A percentile compares a stretch with the other conserved stretches of the same genome.
Conservation (phyloP, 768 basidiomycete species). For the Mrakia frigida region DNA sequence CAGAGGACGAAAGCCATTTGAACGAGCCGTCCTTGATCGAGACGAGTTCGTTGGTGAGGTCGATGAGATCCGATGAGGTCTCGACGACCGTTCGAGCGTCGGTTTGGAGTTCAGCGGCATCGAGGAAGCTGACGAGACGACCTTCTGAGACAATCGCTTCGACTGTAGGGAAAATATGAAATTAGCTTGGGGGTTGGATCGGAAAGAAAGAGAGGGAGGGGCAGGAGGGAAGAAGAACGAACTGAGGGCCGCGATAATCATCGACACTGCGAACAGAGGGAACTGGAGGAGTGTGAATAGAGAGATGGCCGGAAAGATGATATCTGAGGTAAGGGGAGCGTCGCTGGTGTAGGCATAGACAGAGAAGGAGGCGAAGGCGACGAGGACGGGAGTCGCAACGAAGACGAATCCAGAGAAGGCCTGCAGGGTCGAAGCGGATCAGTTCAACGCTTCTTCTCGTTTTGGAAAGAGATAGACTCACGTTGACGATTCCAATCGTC, state of each 20-base stretch:
- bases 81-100: conserved; percentile 58
- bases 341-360: conserved; percentile 44
- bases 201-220: neutral
- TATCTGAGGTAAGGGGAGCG: conserved; percentile 73
- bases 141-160: conserved; percentile 78
- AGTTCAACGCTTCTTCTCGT: neutral
- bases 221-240: neutral
- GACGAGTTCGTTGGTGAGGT: conserved; percentile 53
- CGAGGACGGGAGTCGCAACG: conserved; percentile 42
- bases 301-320: conserved; percentile 91
- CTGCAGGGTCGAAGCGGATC: neutral
- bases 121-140: conserved; percentile 70
- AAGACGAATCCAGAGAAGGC: conserved; percentile 37
- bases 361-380: conserved; percentile 45
- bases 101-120: conserved; percentile 69
- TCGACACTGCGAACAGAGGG: conserved; percentile 47
- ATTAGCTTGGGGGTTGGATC: conserved; percentile 34
- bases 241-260: conserved; percentile 12
- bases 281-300: conserved; percentile 82
- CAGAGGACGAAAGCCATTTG: conserved; percentile 60
- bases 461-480: conserved; percentile 40
- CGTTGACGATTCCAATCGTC: conserved; percentile 74
- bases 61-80: neutral
- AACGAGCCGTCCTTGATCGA: conserved; percentile 74
- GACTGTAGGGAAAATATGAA: conserved; percentile 63